Base-by-base conservation (phyloP, 2,329 filamentous ascomycete genomes). In the Hymenoscyphus repandus region DNA sequence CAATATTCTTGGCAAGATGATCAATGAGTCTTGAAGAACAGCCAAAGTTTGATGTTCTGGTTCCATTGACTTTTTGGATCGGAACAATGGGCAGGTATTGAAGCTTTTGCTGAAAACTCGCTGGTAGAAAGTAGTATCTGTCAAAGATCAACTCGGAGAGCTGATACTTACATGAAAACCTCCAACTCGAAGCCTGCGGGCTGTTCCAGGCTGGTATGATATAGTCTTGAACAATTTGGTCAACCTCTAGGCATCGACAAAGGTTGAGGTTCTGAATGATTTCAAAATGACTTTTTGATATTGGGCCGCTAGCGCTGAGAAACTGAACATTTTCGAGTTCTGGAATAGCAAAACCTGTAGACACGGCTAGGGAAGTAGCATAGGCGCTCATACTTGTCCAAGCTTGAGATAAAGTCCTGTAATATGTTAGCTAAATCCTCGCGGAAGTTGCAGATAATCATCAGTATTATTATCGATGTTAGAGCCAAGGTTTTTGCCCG, bases 171-270 rank as follows among this genome's bases (percentile, higher is more conserved):
- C 49, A 36, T 33, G 55, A 54, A 57, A 10, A 30, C 39, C 2
- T 18, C 45, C 9, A 20, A 31, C 9, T 56, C 22, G 12, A 9
- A 20, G 9, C 32, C 45, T 15, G 49, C 20, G 12, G 6, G 17
- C n/a, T 27, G 10, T 15, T 31, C 61, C 60, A 64, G 5, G 53
- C 50, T 11, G 58, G 59, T 20, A 64, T 53, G 6, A 64, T 50
- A 37, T 57, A 40, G 10, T 48, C 40, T 31, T 62, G 18, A 7
- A 64, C 38, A 0, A 60, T 18, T 30, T 50, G 11, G 4, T 41
- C 17, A 2, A 43, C 33, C 4, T 18, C 39, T 5, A 53, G 32
- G 32, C 56, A 61, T 11, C 32, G n/a, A 7, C 27, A 47, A 3
- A 61, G 42, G 3, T 39, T 36, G 13, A 58, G 49, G 13, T 36